Conservation (phyloP, 306 rosid genomes). For the Astragalus glycyphyllos region DNA sequence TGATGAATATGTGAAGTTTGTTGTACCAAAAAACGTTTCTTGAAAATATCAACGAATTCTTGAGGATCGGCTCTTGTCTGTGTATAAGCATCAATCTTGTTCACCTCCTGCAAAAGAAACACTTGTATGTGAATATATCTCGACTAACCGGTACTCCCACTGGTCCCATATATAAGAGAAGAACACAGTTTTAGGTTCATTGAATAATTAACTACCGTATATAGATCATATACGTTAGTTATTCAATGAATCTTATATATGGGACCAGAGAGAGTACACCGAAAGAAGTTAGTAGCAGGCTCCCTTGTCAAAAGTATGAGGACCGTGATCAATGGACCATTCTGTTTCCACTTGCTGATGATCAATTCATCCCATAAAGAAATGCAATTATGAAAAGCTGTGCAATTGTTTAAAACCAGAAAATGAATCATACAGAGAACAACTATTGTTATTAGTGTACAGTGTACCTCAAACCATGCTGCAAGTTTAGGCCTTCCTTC, state of each 20-base stretch:
- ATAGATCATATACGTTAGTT: too few relatives aligned
- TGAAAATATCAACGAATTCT: slow-evolving; percentile 53
- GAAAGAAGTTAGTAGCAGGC: not conserved
- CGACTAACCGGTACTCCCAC: not conserved
- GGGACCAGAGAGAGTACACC: not conserved
- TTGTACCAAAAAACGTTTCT: slow-evolving; percentile 61
- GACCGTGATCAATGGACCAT: not conserved
- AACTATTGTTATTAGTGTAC: slow-evolving; percentile 40
- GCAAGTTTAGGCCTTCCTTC: slow-evolving; percentile 84
- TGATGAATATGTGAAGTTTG: not conserved
- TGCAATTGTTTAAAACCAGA: too few relatives aligned
- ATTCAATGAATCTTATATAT: too few relatives aligned
- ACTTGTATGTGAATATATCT: slow-evolving; percentile 29
- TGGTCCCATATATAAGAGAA: too few relatives aligned
- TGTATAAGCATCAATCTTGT: slow-evolving; percentile 70
- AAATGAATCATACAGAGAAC: not conserved
- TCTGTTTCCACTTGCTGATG: slow-evolving; percentile 5
- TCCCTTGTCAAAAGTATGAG: slow-evolving; percentile 6
- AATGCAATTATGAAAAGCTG: slow-evolving; percentile 4
- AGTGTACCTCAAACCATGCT: slow-evolving; percentile 72
- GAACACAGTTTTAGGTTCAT: too few relatives aligned
- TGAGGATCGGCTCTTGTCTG: slow-evolving; percentile 59
- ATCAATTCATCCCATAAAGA: slow-evolving; percentile 21
- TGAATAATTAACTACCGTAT: too few relatives aligned
- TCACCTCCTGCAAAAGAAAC: slow-evolving; percentile 58